phyloP scores from a whole-genome alignment of 2,329 filamentous ascomycete genomes.

The Exophiala viscosa region DNA sequence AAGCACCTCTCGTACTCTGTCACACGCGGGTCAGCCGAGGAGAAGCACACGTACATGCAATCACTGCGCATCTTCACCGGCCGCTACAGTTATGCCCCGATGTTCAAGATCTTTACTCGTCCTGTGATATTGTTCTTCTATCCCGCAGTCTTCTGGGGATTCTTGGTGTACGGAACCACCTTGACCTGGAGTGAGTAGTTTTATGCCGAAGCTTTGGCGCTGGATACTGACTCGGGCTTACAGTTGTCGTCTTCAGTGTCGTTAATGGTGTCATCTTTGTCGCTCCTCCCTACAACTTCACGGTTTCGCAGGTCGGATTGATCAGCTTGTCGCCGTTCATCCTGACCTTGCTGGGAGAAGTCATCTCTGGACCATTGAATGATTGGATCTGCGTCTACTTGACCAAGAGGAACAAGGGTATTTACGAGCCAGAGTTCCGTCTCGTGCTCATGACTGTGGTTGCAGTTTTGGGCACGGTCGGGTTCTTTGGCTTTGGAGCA shows the following conservation, averaged over 20 bases:
- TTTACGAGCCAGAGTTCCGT: slow-evolving; percentile 89
- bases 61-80: slow-evolving; percentile 22
- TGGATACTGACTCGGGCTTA: too few species aligned
- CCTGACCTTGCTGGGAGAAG: slow-evolving; percentile 76
- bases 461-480: slow-evolving; percentile 43
- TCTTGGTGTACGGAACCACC: slow-evolving; percentile 18
- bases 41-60: slow-evolving; percentile 18
- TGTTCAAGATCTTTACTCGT: slow-evolving; percentile 28
- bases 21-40: slow-evolving; percentile 9
- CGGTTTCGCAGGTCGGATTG: slow-evolving; percentile 75
- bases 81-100: slow-evolving; percentile 19
- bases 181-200: slow-evolving; percentile 12
- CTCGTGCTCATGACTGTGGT: slow-evolving; percentile 79
- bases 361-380: slow-evolving; percentile 67
- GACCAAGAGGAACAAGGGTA: slow-evolving; percentile 70
- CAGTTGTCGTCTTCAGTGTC: slow-evolving; percentile 15
- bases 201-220: background rate
- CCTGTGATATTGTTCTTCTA: slow-evolving; percentile 22
- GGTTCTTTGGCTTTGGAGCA: slow-evolving; percentile 49
- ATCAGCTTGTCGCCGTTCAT: slow-evolving; percentile 81
- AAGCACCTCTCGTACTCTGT: slow-evolving; percentile 19
- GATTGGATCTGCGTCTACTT: slow-evolving; percentile 65
- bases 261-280: slow-evolving; percentile 21
- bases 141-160: slow-evolving; percentile 33
- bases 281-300: slow-evolving; percentile 46